These are phyloP conservation scores for Populus tomentosa DNA, from an alignment of 441 rosid species.

Conservation along the genomic window DNA sequence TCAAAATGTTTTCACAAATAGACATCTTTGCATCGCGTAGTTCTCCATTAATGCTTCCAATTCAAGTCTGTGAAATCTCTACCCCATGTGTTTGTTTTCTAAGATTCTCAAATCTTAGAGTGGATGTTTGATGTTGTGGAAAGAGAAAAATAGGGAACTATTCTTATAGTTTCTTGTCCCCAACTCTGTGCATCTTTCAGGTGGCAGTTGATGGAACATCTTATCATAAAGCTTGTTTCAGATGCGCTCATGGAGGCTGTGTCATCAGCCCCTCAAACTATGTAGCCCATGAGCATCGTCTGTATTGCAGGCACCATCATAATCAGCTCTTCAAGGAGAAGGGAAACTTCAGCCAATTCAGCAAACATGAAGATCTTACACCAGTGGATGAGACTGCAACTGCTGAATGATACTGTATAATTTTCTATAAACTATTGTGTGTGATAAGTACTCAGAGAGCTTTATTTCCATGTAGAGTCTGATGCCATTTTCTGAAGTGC, in stretches of 20 bases:
- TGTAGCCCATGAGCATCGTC: slow-evolving; percentile 61
- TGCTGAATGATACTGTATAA: slow-evolving; percentile 22
- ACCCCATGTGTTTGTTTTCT: background rate
- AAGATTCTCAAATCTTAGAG: background rate
- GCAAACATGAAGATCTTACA: slow-evolving; percentile 35
- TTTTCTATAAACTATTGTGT: background rate
- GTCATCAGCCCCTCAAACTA: slow-evolving; percentile 63
- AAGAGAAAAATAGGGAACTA: background rate
- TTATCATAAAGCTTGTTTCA: slow-evolving; percentile 68
- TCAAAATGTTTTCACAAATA: background rate
- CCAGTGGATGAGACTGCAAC: slow-evolving; percentile 25
- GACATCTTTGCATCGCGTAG: background rate
- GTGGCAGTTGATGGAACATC: slow-evolving; percentile 67
- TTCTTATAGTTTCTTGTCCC: background rate
- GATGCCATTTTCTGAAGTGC: slow-evolving; percentile 22
- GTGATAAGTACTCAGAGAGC: background rate
- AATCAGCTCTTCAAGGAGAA: slow-evolving; percentile 68
- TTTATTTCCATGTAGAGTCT: slow-evolving; percentile 7
- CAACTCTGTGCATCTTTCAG: slow-evolving; percentile 26
- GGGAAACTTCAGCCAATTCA: slow-evolving; percentile 75
- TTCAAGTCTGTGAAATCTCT: background rate
- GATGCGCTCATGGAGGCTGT: slow-evolving; percentile 71
- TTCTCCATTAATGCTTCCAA: background rate
- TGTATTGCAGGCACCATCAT: slow-evolving; percentile 73
- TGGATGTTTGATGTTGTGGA: background rate